Percentiles rank a stretch among this genome's conserved stretches.
phyloP scores from a whole-genome alignment of 306 rosid genomes.

The Sophora flavescens region DNA sequence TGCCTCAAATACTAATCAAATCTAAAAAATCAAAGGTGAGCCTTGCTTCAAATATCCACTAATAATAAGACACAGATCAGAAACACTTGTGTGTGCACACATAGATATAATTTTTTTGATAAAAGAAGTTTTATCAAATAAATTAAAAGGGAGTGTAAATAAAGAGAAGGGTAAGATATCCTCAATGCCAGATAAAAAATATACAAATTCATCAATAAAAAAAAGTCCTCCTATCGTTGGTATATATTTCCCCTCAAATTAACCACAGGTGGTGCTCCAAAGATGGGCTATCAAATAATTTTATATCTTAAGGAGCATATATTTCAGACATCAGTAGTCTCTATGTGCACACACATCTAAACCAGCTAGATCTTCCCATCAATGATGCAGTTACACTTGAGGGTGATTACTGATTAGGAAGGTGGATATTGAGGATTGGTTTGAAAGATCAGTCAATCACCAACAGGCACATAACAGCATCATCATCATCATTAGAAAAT shows the following conservation, averaged over 20 bases:
- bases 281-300: slow-evolving; percentile 10
- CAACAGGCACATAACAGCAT: background rate
- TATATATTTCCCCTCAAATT: background rate
- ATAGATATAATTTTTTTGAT: background rate
- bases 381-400: slow-evolving; percentile 1
- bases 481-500: slow-evolving; percentile 19
- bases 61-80: slow-evolving; percentile 27
- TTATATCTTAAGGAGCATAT: slow-evolving; percentile 26
- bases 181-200: background rate
- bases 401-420: background rate
- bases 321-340: slow-evolving; percentile 1
- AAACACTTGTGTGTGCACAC: background rate
- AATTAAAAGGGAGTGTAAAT: background rate
- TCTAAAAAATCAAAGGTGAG: slow-evolving; percentile 38
- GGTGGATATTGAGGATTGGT: slow-evolving; percentile 35
- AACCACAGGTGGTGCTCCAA: background rate
- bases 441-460: slow-evolving; percentile 29
- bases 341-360: slow-evolving; percentile 3
- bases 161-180: slow-evolving; percentile 15
- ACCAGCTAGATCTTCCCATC: slow-evolving; percentile 14
- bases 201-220: background rate
- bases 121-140: background rate
- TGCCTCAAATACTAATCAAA: slow-evolving; percentile 25
- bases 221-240: slow-evolving; percentile 17
- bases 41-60: slow-evolving; percentile 21